Conservation (phyloP, 2,329 filamentous ascomycete species). For the Xylaria sp. region DNA sequence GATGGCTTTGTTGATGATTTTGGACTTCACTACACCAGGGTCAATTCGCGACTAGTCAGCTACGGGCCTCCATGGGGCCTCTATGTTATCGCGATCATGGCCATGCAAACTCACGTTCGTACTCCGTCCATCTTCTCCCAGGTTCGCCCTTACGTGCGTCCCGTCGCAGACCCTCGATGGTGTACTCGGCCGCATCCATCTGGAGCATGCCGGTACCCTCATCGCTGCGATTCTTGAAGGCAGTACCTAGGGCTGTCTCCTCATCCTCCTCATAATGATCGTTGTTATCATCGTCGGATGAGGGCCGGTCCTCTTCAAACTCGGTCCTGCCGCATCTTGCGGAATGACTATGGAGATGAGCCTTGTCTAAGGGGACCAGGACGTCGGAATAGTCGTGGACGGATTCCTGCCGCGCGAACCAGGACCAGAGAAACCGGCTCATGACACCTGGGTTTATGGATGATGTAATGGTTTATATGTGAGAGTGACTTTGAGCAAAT, state of each 20-base stretch:
- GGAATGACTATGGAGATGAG: slow-evolving; percentile 51
- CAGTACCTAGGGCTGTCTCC: slow-evolving; percentile 13
- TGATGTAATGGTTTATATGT: background rate
- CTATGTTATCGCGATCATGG: background rate
- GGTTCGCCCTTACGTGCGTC: slow-evolving; percentile 60
- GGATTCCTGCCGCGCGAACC: slow-evolving; percentile 37
- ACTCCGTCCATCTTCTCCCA: slow-evolving; percentile 58
- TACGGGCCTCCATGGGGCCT: background rate
- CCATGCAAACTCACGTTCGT: slow-evolving; percentile 60
- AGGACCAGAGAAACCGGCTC: slow-evolving; percentile 17
- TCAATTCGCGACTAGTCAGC: slow-evolving; percentile 1
- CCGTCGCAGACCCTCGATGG: slow-evolving; percentile 61
- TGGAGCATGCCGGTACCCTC: slow-evolving; percentile 47
- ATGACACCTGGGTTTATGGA: slow-evolving; percentile 2
- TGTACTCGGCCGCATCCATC: slow-evolving; percentile 54
- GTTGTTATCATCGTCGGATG: slow-evolving; percentile 28
- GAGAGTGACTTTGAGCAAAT: no score
- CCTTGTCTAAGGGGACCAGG: slow-evolving; percentile 49
- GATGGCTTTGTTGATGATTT: slow-evolving; percentile 78
- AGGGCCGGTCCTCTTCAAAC: slow-evolving; percentile 40
- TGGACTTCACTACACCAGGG: slow-evolving; percentile 55
- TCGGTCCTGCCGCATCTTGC: slow-evolving; percentile 42
- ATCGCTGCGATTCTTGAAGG: slow-evolving; percentile 31
- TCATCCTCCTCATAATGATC: slow-evolving; percentile 28
- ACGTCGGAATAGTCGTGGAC: slow-evolving; percentile 48